phyloP scores from a whole-genome alignment of 2,329 filamentous ascomycete genomes.

The Whalleya microplaca region DNA sequence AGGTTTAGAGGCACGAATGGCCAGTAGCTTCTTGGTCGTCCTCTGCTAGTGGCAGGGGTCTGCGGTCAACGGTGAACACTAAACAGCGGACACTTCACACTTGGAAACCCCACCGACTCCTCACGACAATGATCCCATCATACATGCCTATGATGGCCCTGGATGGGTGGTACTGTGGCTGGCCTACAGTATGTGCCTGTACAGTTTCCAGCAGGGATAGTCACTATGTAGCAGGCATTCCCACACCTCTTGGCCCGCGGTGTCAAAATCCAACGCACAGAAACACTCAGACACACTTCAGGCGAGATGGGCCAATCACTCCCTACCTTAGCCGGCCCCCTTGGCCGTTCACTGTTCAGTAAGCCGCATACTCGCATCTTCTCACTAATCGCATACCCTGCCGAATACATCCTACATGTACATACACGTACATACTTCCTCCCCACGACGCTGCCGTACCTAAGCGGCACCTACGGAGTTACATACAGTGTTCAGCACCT shows the following conservation, averaged over 20 bases:
- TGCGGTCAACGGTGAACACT: conserved; percentile 27
- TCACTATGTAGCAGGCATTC: neutral
- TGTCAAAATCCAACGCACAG: neutral
- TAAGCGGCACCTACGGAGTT: neutral
- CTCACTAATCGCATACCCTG: too few relatives aligned
- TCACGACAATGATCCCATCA: neutral
- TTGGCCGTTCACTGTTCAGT: too few relatives aligned
- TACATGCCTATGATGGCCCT: neutral
- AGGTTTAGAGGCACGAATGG: conserved; percentile 21
- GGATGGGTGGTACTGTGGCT: neutral
- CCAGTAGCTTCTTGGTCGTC: conserved; percentile 6
- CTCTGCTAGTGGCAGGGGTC: conserved; percentile 18
- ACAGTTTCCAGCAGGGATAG: neutral
- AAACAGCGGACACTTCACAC: conserved; percentile 20
- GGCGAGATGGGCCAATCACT: neutral
- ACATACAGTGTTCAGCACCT: neutral
- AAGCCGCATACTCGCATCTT: too few relatives aligned
- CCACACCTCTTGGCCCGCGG: too few relatives aligned
- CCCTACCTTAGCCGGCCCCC: neutral
- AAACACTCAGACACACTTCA: neutral
- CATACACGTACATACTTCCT: neutral
- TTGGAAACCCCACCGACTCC: neutral
- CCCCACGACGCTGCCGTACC: neutral
- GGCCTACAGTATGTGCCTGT: neutral
- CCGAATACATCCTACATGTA: too few relatives aligned